Conservation (phyloP, 441 rosid genomes). For the Omphalea diandra region DNA sequence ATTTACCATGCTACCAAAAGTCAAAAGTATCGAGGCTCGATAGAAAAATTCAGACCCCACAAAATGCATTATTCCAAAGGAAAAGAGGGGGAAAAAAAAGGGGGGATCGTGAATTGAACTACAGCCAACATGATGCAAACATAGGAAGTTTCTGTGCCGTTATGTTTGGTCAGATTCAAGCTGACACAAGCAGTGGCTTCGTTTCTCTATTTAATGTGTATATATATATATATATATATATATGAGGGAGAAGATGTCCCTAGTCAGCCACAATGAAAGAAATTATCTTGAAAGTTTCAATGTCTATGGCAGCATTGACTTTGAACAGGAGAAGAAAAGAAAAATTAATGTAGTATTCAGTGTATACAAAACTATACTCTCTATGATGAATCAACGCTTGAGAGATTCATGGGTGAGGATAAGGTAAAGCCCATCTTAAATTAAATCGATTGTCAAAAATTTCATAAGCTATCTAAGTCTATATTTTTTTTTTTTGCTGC, state of each 20-base stretch:
- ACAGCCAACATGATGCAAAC: constrained; percentile 9
- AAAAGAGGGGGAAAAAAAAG: background rate
- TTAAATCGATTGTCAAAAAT: background rate
- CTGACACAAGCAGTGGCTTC: constrained; percentile 16
- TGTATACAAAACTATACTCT: background rate
- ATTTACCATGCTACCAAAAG: no score
- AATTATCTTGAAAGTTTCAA: background rate
- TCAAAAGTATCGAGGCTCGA: no score
- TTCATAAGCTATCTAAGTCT: background rate
- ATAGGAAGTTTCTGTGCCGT: background rate
- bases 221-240: no score
- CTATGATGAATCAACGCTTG: no score
- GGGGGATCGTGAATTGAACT: background rate
- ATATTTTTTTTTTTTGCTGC: background rate
- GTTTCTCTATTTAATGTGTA: background rate
- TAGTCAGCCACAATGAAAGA: constrained; percentile 5
- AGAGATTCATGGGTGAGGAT: background rate
- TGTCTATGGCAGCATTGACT: background rate
- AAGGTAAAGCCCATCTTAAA: background rate
- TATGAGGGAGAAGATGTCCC: background rate
- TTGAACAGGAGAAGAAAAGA: background rate
- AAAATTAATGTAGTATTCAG: background rate
- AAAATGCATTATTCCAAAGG: no score
- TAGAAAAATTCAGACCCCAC: no score
- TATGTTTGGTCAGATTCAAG: constrained; percentile 2